Evolutionary conservation across 1,139 yeast species (phyloP), one percentile per base, ranked within the genome.

Genomic region (Blastobotrys apis): DNA sequence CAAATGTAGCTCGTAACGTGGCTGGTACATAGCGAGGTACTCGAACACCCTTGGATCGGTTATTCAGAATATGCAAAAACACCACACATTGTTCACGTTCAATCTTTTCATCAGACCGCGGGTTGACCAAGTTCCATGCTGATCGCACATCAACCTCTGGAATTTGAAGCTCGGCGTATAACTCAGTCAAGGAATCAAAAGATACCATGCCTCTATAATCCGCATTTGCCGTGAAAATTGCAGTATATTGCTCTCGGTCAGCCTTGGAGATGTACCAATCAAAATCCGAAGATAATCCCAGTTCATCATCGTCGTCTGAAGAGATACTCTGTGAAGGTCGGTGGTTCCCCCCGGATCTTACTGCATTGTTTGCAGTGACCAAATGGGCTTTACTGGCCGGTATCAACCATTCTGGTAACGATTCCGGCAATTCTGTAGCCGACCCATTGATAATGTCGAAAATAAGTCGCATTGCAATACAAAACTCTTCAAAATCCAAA

Each of bases 191-290:
- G 1, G 92, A 73, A 40, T 82, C 82, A 61, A 84, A 90, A 36
- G 80, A 73, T 34, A 88, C 81, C 53, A 95, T 73, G n/a, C 97
- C 97, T 55, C 78, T 82, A 37, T 73, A 70, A 66, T 92, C 97
- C 42, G 85, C 69, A 47, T 86, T 81, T 31, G 85, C 74, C 41
- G 80, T 73, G 62, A 88, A 85, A 37, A 92, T 80, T 23, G 84
- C 72, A 57, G 86, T 94, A 65, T 92, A 94, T 9, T 84, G 77
- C 2, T 78, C 60, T 58, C 81, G 79, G 59, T 92, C 97, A 5
- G 81, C 74, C 16, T 97, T 97, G 3, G 95, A 81, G 52, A 92
- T 88, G 67, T 92, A 92, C 98, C 98, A 92, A 60, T 90, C 95
- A 60, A 92, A 85, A 57, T 84, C 85, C 40, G 80, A 75, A 30